Evolutionary conservation across 768 basidiomycete genomes (phyloP), one percentile per base, ranked within the genome.

Genomic region (Exsudoporus frostii): DNA sequence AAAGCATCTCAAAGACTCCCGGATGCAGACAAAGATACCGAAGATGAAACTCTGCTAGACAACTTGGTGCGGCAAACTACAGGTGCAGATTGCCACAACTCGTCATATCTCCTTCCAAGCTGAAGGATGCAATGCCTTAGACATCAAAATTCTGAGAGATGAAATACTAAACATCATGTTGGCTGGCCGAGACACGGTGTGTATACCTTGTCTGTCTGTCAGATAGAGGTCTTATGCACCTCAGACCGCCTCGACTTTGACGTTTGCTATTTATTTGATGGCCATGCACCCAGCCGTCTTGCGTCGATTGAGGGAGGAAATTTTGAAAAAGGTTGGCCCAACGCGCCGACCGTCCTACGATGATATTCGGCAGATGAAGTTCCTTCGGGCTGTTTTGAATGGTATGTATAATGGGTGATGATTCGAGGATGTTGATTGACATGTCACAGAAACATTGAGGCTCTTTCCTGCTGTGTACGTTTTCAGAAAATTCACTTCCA

Each of bases 241-340:
- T 9, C 27, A 77, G 78, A 79, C 76, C 20, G 74, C 78, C 8
- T 70, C 70, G 27, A 72, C 71, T 1, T 61, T 82, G 43, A 79
- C 73, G 3, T 79, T 73, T 48, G 67, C 69, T 3, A 58, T 76
- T 2, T 82, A 82, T 62, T 66, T 76, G 56, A 71, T 83, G 34
- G 66, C 78, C 20, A 67, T 73, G 62, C 70, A 81, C 57, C 79
- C 78, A 4, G 54, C 70, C 0, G 66, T 79, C n/a, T 57, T 76
- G 20, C 47, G 24, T 15, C 65, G 69, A 5, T 60, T 80, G n/a
- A 73, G 77, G 7, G 64, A 71, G 41, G 80, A 82, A 50, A 70
- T 81, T 24, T 13, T 77, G 17, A 59, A 56, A 22, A 66, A 64
- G 9, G 65, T 80, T 37, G 76, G 76, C 2, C 53, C 65, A 1